Evolutionary conservation across 768 basidiomycete genomes (phyloP), one percentile per base, ranked within the genome.

Genomic region (Amanita polypyramis): DNA sequence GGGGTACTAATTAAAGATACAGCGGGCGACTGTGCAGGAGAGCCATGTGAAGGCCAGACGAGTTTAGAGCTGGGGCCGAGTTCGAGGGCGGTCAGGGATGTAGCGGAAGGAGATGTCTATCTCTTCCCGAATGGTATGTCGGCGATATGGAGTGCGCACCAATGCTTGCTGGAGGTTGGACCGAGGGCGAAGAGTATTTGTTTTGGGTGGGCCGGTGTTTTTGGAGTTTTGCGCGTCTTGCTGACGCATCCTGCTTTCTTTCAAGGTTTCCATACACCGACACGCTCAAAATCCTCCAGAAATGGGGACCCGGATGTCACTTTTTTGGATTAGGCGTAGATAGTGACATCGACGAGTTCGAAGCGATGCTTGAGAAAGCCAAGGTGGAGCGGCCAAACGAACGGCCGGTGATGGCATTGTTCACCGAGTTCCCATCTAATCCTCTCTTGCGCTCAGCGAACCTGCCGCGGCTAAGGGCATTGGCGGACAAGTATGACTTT

Each of bases 361-460:
- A 89, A 53, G 60, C 54, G 6, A 62, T 89, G 2, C 72, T 95
- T 14, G 68, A 71, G 41, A 58, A 65, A 7, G 74, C 76, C 55
- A 52, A 48, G 0, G 56, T 60, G 4, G 59, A 53, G 30, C 61
- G 72, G 45, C 68, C 73, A 5, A 59, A 63, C 1, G 67, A 65
- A 5, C 79, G 80, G 1, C 86, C 86, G 0, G 69, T 91, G 20
- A 67, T 90, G 5, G 80, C 91, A 0, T 71, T 98, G 34, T 92
- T 93, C 66, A 86, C 85, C 35, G 95, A 99, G 63, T 91, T 96
- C 62, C 94, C 95, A 0, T 93, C 91, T 0, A 99, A 99, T 60
- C 95, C 95, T 3, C 76, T 99, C 14, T 69, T 99, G 5, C 80
- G 87, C n/a, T 84, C 85, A 2, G 77, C 90, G 9, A 75, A 96